These are phyloP conservation scores for Thymus mandschuricus DNA, from an alignment of 257 asterid species.

Conservation along the genomic window DNA sequence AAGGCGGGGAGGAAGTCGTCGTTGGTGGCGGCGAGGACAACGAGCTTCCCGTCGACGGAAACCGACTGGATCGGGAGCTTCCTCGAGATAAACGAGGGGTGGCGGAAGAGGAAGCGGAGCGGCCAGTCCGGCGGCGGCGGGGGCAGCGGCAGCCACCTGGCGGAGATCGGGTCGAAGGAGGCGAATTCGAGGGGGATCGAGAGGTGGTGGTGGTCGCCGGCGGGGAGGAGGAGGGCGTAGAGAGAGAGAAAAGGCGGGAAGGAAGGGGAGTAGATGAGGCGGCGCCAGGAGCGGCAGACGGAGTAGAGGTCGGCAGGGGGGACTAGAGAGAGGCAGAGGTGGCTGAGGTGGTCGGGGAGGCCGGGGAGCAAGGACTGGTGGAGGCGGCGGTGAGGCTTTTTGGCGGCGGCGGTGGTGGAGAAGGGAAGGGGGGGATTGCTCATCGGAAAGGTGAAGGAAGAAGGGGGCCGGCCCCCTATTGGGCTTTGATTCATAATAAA, in stretches of 20 bases:
- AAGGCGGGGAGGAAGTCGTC: constrained; percentile 69
- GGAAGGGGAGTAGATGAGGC: constrained; percentile 67
- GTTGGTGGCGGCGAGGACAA: constrained; percentile 75
- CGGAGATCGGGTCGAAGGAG: constrained; percentile 75
- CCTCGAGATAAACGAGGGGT: constrained; percentile 82
- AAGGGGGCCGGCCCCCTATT: neutral
- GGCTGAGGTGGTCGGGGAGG: constrained; percentile 73
- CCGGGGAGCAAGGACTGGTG: constrained; percentile 59
- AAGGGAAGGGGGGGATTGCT: constrained; percentile 33
- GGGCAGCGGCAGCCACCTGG: constrained; percentile 59
- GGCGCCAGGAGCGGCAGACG: constrained; percentile 77
- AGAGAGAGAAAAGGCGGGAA: constrained; percentile 81
- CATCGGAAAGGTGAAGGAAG: constrained; percentile 40
- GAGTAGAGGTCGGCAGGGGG: constrained; percentile 59
- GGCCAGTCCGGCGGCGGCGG: constrained; percentile 55
- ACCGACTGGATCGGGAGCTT: constrained; percentile 71
- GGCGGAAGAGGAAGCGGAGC: constrained; percentile 56
- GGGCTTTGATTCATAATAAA: neutral
- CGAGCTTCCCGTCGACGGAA: constrained; percentile 51
- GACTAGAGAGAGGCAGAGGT: constrained; percentile 57
- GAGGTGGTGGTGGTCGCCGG: constrained; percentile 21
- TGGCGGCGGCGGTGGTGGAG: constrained; percentile 39
- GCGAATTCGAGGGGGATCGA: constrained; percentile 38
- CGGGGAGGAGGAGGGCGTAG: constrained; percentile 48
- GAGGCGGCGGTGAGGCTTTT: constrained; percentile 32